Evolutionary conservation across 805 yeast genomes (phyloP), one percentile per base, ranked within the genome.

Genomic region (Saitoella complicata): DNA sequence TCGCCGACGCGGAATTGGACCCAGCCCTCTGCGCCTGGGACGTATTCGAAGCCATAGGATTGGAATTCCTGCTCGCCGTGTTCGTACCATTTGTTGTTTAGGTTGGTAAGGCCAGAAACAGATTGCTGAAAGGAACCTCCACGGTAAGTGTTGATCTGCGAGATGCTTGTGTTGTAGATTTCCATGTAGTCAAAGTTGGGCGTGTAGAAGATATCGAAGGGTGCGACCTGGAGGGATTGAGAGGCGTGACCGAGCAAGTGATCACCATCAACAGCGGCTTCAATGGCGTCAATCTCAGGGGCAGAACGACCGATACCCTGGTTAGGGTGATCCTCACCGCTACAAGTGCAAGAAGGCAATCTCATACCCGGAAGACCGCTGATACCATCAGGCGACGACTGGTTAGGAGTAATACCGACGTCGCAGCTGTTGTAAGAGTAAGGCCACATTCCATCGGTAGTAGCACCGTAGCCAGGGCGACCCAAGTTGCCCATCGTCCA

Each of bases 91-190:
- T 76, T 66, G 2, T 75, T 68, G 61, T 86, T 87, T 53, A 88
- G 67, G 1, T 83, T 78, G 0, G 95, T 72, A 5, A 76, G 73
- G 0, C 78, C 94, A 4, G 95, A 84, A 12, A 88, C 71, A 42
- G 95, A 96, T 64, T 88, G 88, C 65, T 88, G 97, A 63, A 70
- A 75, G 1, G 95, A 95, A 41, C 95, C 95, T 48, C 97, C 98
- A 32, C 83, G 69, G 63, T 84, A 87, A 1, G 84, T 69, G 60
- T 87, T 88, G 87, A 86, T 82, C 9, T 78, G 59, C 1, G 95
- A 81, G 39, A 80, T 66, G 0, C 81, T 65, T 29, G 53, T 51
- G 63, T 88, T 84, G 62, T 80, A 67, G 49, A 88, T 66, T 57
- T 78, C 87, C 44, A 86, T 60, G 56, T 71, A 87, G 52, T 76